A percentile compares a stretch with the other conserved stretches of the same genome.
Evolutionary conservation across 108 stramenopile species (phyloP).

Genomic region (Cyclotella atomus): DNA sequence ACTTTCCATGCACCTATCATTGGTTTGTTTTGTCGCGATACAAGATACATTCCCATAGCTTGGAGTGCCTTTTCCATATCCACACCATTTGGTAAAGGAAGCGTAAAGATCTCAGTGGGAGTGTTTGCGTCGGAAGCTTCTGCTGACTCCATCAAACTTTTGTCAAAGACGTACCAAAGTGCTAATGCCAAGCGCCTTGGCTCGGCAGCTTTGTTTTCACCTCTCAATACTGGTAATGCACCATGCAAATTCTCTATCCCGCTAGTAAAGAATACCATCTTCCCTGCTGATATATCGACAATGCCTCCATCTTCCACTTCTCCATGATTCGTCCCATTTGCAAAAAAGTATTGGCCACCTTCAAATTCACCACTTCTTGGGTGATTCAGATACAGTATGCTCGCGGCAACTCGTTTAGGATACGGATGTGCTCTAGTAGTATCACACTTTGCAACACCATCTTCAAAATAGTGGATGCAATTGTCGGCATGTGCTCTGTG

Average conservation of each 20-base stretch:
- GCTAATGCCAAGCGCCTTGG: constrained; percentile 45
- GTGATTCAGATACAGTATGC: constrained; percentile 42
- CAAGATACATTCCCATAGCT: constrained; percentile 58
- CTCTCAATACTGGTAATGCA: constrained; percentile 35
- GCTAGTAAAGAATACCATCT: constrained; percentile 53
- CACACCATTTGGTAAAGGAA: constrained; percentile 24
- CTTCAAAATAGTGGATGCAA: constrained; percentile 49
- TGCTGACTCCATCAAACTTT: constrained; percentile 25
- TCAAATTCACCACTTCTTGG: constrained; percentile 27
- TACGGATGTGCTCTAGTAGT: constrained; percentile 31
- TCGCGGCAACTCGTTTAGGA: constrained; percentile 38
- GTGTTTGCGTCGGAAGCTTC: constrained; percentile 16
- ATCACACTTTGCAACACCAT: constrained; percentile 28
- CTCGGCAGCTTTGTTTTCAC: background rate
- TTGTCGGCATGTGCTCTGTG: constrained; percentile 55
- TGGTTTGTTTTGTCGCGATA: constrained; percentile 62
- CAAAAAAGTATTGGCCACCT: constrained; percentile 43
- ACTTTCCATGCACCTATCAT: constrained; percentile 56
- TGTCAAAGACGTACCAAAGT: constrained; percentile 51
- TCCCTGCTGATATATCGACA: constrained; percentile 21
- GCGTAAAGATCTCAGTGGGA: constrained; percentile 31
- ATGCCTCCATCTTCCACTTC: constrained; percentile 12
- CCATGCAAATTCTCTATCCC: constrained; percentile 53
- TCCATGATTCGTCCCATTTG: constrained; percentile 32
- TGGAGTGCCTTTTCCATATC: constrained; percentile 1